Percentiles rank a stretch among this genome's conserved stretches.
Evolutionary conservation across 805 yeast genomes (phyloP).

Genomic region (Starmerella gropengiesseri): DNA sequence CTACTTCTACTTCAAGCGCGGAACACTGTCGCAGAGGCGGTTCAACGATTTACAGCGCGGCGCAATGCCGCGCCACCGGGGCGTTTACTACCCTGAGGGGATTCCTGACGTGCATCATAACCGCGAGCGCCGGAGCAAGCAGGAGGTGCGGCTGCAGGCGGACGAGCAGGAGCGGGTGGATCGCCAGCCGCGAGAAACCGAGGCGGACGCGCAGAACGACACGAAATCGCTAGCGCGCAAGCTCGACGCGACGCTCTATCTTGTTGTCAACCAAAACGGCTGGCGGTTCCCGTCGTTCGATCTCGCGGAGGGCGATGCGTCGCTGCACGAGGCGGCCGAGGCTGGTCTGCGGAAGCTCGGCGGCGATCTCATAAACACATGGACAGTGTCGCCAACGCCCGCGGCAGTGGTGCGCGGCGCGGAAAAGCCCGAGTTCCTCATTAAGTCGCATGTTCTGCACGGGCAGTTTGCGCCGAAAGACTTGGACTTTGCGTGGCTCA

Average conservation of each 20-base stretch:
- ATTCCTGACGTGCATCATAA: conserved; percentile 75
- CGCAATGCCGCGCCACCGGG: conserved; percentile 62
- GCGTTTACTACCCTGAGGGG: conserved; percentile 72
- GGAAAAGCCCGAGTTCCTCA: conserved; percentile 48
- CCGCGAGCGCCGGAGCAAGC: conserved; percentile 79
- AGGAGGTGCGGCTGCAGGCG: conserved; percentile 67
- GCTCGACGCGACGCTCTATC: conserved; percentile 67
- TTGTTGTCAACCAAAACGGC: conserved; percentile 42
- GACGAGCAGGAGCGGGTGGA: conserved; percentile 55
- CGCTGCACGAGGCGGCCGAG: conserved; percentile 62
- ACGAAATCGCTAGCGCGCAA: conserved; percentile 62
- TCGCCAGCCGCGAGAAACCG: conserved; percentile 61
- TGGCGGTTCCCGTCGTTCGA: conserved; percentile 81
- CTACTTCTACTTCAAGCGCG: conserved; percentile 81
- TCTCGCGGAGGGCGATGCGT: conserved; percentile 34
- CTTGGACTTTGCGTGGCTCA: conserved; percentile 66
- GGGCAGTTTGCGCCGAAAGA: conserved; percentile 52
- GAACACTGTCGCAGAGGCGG: conserved; percentile 76
- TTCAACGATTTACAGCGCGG: conserved; percentile 64
- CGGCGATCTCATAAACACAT: conserved; percentile 66
- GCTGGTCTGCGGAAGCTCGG: conserved; percentile 60
- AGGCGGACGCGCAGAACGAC: conserved; percentile 61
- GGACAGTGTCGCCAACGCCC: conserved; percentile 87
- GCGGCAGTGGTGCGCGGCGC: conserved; percentile 50
- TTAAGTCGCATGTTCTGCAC: conserved; percentile 80